A percentile compares a stretch with the other conserved stretches of the same genome.
phyloP scores from a whole-genome alignment of 768 basidiomycete species.

The Kwoniella dejecticola region DNA sequence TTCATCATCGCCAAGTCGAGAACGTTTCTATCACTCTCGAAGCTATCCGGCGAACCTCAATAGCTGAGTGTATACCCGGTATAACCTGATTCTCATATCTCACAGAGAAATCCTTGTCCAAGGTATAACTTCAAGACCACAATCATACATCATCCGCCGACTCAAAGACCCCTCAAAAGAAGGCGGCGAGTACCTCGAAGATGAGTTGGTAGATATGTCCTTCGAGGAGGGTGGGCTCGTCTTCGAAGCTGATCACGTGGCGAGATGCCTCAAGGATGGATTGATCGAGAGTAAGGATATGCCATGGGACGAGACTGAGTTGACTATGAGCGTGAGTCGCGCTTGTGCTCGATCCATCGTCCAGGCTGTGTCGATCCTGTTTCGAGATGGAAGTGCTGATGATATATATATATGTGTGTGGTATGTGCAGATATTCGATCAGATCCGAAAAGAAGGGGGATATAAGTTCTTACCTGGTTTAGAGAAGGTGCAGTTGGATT shows the following conservation, averaged over 20 bases:
- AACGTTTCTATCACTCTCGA: no score
- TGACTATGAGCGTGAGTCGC: constrained; percentile 44
- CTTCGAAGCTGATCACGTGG: constrained; percentile 47
- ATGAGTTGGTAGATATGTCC: constrained; percentile 27
- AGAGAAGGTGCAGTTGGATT: constrained; percentile 30
- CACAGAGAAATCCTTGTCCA: constrained; percentile 37
- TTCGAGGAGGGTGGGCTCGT: constrained; percentile 40
- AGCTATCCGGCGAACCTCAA: no score
- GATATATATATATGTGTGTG: no score
- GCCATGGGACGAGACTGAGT: constrained; percentile 32
- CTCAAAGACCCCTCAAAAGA: constrained; percentile 11
- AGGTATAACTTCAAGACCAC: constrained; percentile 34
- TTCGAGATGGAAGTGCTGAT: no score
- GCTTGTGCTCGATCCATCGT: neutral
- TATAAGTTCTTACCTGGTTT: constrained; percentile 39
- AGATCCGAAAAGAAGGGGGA: constrained; percentile 42
- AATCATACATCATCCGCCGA: constrained; percentile 20
- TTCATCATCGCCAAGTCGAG: no score
- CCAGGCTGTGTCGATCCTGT: no score
- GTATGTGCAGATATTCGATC: constrained; percentile 48
- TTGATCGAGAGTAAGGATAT: constrained; percentile 31
- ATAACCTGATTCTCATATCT: constrained; percentile 5
- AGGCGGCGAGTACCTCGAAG: constrained; percentile 13
- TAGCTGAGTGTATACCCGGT: no score
- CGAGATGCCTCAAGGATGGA: constrained; percentile 35